phyloP scores from a whole-genome alignment of 2,329 filamentous ascomycete genomes.

The Hypoxylon sp. region DNA sequence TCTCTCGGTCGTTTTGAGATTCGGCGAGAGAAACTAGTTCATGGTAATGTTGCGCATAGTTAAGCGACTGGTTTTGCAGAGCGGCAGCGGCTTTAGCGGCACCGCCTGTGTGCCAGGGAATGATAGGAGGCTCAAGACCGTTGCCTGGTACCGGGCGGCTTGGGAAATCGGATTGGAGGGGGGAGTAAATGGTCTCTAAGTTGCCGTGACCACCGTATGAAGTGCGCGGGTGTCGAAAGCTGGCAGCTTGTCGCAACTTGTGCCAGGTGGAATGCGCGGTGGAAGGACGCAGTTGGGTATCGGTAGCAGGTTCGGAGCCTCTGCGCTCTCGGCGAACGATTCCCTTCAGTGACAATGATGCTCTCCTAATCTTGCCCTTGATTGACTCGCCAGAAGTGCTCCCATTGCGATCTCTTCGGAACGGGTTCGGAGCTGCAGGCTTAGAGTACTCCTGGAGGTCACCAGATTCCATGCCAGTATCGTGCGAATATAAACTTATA shows the following conservation, averaged over 20 bases:
- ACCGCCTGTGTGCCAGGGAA: conserved; percentile 67
- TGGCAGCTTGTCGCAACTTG: conserved; percentile 60
- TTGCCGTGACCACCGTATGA: conserved; percentile 54
- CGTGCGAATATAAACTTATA: conserved; percentile 44
- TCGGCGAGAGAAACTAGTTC: conserved; percentile 58
- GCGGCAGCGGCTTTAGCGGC: conserved; percentile 69
- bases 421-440: conserved; percentile 49
- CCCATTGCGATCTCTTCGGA: conserved; percentile 52
- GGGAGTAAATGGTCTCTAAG: conserved; percentile 51
- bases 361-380: conserved; percentile 63
- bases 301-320: conserved; percentile 44
- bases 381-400: conserved; percentile 54
- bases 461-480: conserved; percentile 41
- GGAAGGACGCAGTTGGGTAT: conserved; percentile 49
- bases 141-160: conserved; percentile 57
- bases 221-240: conserved; percentile 58
- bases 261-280: conserved; percentile 62
- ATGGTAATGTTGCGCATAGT: conserved; percentile 49
- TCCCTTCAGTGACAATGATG: conserved; percentile 62
- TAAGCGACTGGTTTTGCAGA: conserved; percentile 63
- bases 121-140: conserved; percentile 65
- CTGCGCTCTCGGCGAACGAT: conserved; percentile 58
- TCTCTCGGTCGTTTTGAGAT: conserved; percentile 66
- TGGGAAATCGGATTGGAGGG: conserved; percentile 45
- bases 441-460: conserved; percentile 37